These are phyloP conservation scores for Geoglossum glabrum DNA, from an alignment of 495 filamentous ascomycete genomes.

Conservation along the genomic window DNA sequence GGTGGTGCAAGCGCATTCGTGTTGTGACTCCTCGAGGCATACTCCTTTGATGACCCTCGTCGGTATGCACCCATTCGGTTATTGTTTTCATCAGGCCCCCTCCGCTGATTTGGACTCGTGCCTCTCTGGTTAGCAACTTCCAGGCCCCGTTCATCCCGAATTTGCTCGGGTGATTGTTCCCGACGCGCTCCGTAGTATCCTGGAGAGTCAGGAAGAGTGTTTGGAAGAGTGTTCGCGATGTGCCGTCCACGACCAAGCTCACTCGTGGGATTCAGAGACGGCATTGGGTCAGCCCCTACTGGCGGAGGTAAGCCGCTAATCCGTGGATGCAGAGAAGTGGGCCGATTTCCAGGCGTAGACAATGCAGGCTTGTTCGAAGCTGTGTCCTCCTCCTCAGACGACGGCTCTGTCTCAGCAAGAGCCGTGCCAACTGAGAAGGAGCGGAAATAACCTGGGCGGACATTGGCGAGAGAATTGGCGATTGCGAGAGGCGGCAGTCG, in stretches of 20 bases:
- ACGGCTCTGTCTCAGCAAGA: neutral
- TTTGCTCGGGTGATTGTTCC: neutral
- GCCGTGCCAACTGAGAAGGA: neutral
- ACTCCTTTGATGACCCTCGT: slow-evolving; percentile 25
- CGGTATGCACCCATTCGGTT: slow-evolving; percentile 12
- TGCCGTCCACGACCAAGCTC: neutral
- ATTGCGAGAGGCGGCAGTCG: slow-evolving; percentile 66
- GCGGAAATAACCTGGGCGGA: neutral
- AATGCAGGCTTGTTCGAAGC: slow-evolving; percentile 27
- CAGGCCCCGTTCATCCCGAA: neutral
- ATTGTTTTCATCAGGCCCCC: slow-evolving; percentile 1
- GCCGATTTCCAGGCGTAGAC: slow-evolving; percentile 27
- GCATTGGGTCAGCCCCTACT: neutral
- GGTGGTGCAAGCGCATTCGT: slow-evolving; percentile 33
- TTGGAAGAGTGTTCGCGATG: neutral
- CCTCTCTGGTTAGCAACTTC: neutral
- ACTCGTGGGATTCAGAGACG: neutral
- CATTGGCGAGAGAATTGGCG: slow-evolving; percentile 46
- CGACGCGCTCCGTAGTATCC: neutral
- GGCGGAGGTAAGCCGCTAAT: slow-evolving; percentile 37
- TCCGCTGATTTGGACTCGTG: neutral
- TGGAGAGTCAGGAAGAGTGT: neutral
- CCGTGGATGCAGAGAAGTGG: slow-evolving; percentile 51
- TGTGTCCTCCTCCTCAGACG: slow-evolving; percentile 13
- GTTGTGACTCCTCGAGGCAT: slow-evolving; percentile 25